Base-by-base conservation (phyloP, 1,139 yeast genomes). In the Magnusiomyces suaveolens region DNA sequence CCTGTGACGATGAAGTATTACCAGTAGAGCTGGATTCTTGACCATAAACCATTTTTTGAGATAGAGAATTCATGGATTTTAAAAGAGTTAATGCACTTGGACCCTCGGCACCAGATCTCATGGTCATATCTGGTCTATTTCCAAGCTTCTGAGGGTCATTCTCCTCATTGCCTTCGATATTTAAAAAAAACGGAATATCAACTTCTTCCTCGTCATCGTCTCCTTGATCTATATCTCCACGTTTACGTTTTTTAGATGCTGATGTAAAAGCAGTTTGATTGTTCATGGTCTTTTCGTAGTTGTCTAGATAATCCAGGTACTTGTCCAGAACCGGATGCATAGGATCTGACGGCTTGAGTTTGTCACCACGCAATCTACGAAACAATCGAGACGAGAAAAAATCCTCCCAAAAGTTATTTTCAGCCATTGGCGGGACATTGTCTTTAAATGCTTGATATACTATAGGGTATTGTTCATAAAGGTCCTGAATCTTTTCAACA, bases 331-430 rank as follows among this genome's bases (percentile, higher is more conserved):
- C 77, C 12, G 83, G 78, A 68, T 92, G 98, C 53, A 94, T 90
- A 58, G 95, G 78, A 60, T 87, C 89, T 61, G 82, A 83, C 1
- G 80, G 71, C 64, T 82, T 81, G 54, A 88, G 79, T 61, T 83
- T 83, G 66, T 92, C 98, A 57, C 99, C 98, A 65, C 96, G 78
- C 46, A 92, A 74, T 63, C 92, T 80, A 62, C 97, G 77, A 66
- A 90, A 92, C 57, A 92, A 72, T 63, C 89, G 84, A 1, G 97
- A 88, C 63, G 87, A 83, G 74, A 92, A 92, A 65, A 92, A 94
- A 59, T 97, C 75, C n/a, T 95, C 86, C 98, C 99, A 92, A 63
- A 92, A 92, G 64, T 87, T 95, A 43, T 94, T 92, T 67, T 90
- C 97, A 52, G 80, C 78, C 58, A 92, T 77, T 59, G 84, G 83